Evolutionary conservation across 176 grass and related monocot genomes (phyloP).

Genomic region (Zea mays): DNA sequence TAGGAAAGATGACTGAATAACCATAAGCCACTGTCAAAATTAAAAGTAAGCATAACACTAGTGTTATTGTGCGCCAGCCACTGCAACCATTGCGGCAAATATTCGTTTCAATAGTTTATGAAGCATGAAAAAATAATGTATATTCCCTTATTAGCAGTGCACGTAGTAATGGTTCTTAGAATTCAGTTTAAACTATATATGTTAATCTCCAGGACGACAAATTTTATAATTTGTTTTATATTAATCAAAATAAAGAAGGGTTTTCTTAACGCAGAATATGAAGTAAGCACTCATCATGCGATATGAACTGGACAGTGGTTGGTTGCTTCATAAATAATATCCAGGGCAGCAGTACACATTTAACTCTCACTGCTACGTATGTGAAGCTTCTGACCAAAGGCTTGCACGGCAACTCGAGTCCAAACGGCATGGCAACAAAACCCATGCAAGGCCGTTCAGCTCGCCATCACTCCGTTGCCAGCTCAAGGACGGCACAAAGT

Average conservation of each 20-base stretch:
- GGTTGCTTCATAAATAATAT: constrained; percentile 36
- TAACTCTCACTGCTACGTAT: constrained; percentile 33
- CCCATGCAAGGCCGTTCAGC: constrained; percentile 37
- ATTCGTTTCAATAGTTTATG: no score
- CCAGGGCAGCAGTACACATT: constrained; percentile 33
- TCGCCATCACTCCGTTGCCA: constrained; percentile 29
- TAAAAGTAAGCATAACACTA: no score
- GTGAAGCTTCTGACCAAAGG: constrained; percentile 24
- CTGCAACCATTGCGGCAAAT: no score
- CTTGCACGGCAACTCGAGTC: constrained; percentile 27
- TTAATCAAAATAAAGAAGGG: background rate
- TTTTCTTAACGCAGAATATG: background rate
- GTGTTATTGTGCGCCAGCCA: no score
- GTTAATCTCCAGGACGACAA: no score
- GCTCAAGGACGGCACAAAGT: constrained; percentile 29
- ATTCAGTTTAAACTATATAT: no score
- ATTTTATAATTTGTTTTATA: background rate
- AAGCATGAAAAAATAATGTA: no score
- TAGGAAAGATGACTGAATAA: background rate
- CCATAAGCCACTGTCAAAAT: no score
- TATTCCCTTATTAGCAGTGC: no score
- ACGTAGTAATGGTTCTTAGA: no score
- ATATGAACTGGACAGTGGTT: constrained; percentile 36
- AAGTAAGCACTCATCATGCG: background rate
- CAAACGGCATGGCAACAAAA: constrained; percentile 45